A percentile compares a stretch with the other conserved stretches of the same genome.
phyloP scores from a whole-genome alignment of 1,284 basidiomycete genomes.

The Apiotrichum akiyoshidainum region DNA sequence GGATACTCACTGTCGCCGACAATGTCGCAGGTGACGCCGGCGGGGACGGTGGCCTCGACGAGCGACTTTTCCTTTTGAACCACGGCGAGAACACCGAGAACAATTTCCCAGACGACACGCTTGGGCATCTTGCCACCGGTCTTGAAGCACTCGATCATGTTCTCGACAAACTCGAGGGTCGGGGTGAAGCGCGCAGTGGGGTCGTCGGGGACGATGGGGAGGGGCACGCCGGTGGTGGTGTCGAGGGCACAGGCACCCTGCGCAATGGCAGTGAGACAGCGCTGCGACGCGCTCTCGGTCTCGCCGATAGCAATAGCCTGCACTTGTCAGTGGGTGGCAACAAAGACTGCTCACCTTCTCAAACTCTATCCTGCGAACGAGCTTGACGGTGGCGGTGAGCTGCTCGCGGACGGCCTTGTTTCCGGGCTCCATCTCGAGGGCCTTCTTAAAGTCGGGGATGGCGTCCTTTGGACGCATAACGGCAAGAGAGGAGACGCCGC shows the following conservation, averaged over 20 bases:
- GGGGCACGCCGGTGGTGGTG: conserved; percentile 58
- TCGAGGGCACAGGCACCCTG: conserved; percentile 60
- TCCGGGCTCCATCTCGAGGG: conserved; percentile 79
- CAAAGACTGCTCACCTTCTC: conserved; percentile 63
- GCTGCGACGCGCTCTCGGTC: conserved; percentile 69
- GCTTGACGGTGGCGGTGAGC: conserved; percentile 82
- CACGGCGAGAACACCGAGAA: conserved; percentile 72
- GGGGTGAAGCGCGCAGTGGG: conserved; percentile 59
- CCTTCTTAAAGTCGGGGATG: conserved; percentile 79
- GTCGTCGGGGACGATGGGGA: conserved; percentile 58
- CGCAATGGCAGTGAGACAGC: conserved; percentile 72
- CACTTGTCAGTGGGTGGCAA: conserved; percentile 1
- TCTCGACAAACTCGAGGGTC: conserved; percentile 71
- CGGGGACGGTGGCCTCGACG: conserved; percentile 71
- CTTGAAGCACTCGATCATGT: conserved; percentile 91
- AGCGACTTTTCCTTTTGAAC: conserved; percentile 77
- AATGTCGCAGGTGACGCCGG: conserved; percentile 80
- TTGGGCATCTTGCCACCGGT: conserved; percentile 71
- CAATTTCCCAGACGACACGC: conserved; percentile 92
- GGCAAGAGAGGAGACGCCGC: conserved; percentile 87
- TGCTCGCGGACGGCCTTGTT: conserved; percentile 79
- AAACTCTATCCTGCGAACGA: conserved; percentile 71
- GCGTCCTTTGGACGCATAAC: conserved; percentile 80
- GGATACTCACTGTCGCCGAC: conserved; percentile 69
- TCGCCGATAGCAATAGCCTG: conserved; percentile 87